Evolutionary conservation across 176 grass and related monocot species (phyloP).

Genomic region (Pontederia crassipes): DNA sequence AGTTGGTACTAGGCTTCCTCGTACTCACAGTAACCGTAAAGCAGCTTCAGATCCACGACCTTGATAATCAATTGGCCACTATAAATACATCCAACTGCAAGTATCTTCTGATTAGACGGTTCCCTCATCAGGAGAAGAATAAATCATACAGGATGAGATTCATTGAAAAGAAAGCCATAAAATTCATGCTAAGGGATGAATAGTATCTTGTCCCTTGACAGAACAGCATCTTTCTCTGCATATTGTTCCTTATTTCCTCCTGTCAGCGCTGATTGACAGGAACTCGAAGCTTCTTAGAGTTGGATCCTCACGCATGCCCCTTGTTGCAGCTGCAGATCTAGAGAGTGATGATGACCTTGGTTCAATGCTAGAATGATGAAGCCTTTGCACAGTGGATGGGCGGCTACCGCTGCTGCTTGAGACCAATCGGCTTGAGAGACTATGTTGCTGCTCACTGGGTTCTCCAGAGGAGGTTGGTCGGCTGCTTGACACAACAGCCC

Average conservation of each 20-base stretch:
- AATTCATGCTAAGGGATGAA: too few species aligned
- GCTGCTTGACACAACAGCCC: slow-evolving; percentile 27
- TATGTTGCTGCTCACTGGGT: slow-evolving; percentile 28
- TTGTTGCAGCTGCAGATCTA: not conserved
- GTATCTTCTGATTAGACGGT: too few species aligned
- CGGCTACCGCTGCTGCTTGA: slow-evolving; percentile 41
- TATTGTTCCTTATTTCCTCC: slow-evolving; percentile 44
- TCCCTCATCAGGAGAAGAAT: too few species aligned
- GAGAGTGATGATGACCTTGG: slow-evolving; percentile 35
- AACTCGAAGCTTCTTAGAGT: slow-evolving; percentile 59
- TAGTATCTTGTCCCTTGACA: not conserved
- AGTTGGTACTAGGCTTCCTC: too few species aligned
- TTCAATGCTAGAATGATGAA: slow-evolving; percentile 53
- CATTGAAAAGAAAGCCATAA: too few species aligned
- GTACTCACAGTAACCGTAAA: too few species aligned
- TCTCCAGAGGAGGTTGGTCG: slow-evolving; percentile 46
- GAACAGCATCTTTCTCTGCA: not conserved
- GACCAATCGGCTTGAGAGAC: slow-evolving; percentile 26
- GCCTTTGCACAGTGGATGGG: slow-evolving; percentile 41
- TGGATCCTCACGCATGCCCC: slow-evolving; percentile 25
- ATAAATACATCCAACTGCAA: too few species aligned
- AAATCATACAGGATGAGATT: too few species aligned
- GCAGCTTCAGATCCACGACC: too few species aligned
- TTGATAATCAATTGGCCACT: too few species aligned
- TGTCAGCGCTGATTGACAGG: slow-evolving; percentile 51